Conservation (phyloP, 1,284 basidiomycete species). For the Cutaneotrichosporon dermatis region DNA sequence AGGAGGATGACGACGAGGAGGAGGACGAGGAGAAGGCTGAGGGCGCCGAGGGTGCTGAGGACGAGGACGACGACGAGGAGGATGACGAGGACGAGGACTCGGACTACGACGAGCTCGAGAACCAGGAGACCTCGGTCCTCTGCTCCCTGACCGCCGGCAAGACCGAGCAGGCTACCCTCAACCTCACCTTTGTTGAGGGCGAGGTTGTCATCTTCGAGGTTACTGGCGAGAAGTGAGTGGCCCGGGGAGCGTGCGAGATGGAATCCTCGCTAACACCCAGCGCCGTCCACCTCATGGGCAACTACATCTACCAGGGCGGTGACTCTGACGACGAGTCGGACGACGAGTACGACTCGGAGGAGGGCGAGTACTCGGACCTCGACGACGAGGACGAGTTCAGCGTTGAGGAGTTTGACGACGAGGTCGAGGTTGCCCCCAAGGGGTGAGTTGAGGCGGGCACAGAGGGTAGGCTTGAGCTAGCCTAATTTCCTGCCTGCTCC, state of each 20-base stretch:
- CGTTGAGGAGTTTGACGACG: conserved; percentile 51
- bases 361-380: conserved; percentile 38
- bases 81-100: conserved; percentile 40
- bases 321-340: conserved; percentile 47
- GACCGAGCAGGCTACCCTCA: conserved; percentile 71
- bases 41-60: conserved; percentile 24
- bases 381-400: conserved; percentile 54
- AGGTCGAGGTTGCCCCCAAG: conserved; percentile 41
- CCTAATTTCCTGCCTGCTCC: too few relatives aligned
- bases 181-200: conserved; percentile 71
- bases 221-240: conserved; percentile 74
- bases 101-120: conserved; percentile 52
- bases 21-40: conserved; percentile 8
- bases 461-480: too few relatives aligned
- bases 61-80: conserved; percentile 48
- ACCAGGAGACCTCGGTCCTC: conserved; percentile 51
- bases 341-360: conserved; percentile 50
- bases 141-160: conserved; percentile 53
- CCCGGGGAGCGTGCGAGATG: too few relatives aligned
- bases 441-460: too few relatives aligned
- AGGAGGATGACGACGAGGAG: conserved; percentile 48
- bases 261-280: conserved; percentile 55
- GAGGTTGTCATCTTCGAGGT: conserved; percentile 67
- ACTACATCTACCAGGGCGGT: conserved; percentile 65
- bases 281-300: conserved; percentile 78